phyloP scores from a whole-genome alignment of 805 yeast species.

The Sugiyamaella boreocaroliniensis region DNA sequence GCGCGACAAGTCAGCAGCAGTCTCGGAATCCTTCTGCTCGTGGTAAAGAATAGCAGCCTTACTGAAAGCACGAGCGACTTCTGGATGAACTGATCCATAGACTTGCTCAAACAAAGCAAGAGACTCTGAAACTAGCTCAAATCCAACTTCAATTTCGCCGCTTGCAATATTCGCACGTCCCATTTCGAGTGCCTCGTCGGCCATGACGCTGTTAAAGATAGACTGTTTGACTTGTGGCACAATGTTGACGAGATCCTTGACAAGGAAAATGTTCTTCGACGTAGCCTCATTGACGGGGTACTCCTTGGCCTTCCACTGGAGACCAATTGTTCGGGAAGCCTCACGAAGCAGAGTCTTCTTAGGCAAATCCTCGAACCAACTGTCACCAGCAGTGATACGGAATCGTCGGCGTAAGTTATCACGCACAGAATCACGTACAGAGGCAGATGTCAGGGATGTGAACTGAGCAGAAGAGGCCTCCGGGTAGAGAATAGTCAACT shows the following conservation, averaged over 20 bases:
- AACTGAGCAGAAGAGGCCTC: slow-evolving; percentile 36
- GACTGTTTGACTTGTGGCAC: slow-evolving; percentile 75
- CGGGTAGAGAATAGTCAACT: slow-evolving; percentile 36
- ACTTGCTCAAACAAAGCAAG: slow-evolving; percentile 71
- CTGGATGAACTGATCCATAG: slow-evolving; percentile 73
- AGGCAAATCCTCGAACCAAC: slow-evolving; percentile 41
- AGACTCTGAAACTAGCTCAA: slow-evolving; percentile 61
- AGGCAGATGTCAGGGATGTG: slow-evolving; percentile 40
- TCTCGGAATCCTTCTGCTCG: slow-evolving; percentile 48
- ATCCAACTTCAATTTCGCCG: slow-evolving; percentile 43
- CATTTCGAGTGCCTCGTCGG: slow-evolving; percentile 56
- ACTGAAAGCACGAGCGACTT: slow-evolving; percentile 64
- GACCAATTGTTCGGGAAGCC: slow-evolving; percentile 70
- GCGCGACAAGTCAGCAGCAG: slow-evolving; percentile 60
- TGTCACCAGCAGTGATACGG: slow-evolving; percentile 48
- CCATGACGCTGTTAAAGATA: slow-evolving; percentile 54
- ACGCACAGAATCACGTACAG: slow-evolving; percentile 41
- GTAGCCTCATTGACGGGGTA: slow-evolving; percentile 37
- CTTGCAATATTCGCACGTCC: slow-evolving; percentile 27
- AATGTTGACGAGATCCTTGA: slow-evolving; percentile 60
- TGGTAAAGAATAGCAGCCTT: slow-evolving; percentile 60
- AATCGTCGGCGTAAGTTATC: slow-evolving; percentile 55
- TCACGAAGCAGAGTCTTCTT: slow-evolving; percentile 55
- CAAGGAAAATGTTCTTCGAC: slow-evolving; percentile 35
- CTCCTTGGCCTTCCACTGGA: slow-evolving; percentile 63